Evolutionary conservation across 31 red algal genomes (phyloP).

Genomic region (Porphyra umbilicalis): DNA sequence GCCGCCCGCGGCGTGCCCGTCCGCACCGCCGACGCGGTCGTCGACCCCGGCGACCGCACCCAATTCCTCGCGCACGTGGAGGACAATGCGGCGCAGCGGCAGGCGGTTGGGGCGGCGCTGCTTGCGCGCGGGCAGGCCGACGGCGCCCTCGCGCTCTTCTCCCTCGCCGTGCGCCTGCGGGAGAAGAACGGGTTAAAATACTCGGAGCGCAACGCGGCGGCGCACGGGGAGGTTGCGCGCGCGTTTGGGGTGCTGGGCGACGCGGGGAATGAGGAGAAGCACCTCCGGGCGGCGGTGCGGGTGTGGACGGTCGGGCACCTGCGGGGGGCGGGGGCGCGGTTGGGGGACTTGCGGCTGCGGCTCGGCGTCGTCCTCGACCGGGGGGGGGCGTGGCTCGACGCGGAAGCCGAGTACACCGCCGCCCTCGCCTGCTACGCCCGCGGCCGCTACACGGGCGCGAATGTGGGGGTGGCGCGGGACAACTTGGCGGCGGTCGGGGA

Average conservation of each 20-base stretch:
- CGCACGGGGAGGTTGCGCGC: conserved; percentile 60
- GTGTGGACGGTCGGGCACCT: conserved; percentile 51
- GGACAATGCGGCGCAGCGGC: conserved; percentile 52
- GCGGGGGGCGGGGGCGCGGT: conserved; percentile 31
- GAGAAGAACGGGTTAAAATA: conserved; percentile 69
- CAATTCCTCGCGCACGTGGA: conserved; percentile 53
- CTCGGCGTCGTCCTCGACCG: conserved; percentile 59
- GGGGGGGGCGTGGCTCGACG: conserved; percentile 17
- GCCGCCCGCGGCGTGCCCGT: conserved; percentile 15
- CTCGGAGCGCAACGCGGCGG: conserved; percentile 45
- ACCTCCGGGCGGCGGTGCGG: conserved; percentile 42
- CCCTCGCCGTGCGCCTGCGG: conserved; percentile 49
- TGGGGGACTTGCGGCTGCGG: conserved; percentile 49
- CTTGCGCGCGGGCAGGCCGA: conserved; percentile 58
- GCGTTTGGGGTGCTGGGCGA: conserved; percentile 60
- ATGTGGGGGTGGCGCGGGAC: not conserved
- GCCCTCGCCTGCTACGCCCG: conserved; percentile 35
- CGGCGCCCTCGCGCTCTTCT: conserved; percentile 61
- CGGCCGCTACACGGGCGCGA: not conserved
- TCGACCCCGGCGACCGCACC: conserved; percentile 30
- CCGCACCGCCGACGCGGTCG: conserved; percentile 18
- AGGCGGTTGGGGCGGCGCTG: conserved; percentile 57
- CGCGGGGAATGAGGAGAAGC: conserved; percentile 66
- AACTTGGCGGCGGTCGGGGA: not conserved
- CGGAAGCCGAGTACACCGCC: conserved; percentile 29